Conservation (phyloP, 192 early-diverging fungal genomes). For the Backusella australiensis region DNA sequence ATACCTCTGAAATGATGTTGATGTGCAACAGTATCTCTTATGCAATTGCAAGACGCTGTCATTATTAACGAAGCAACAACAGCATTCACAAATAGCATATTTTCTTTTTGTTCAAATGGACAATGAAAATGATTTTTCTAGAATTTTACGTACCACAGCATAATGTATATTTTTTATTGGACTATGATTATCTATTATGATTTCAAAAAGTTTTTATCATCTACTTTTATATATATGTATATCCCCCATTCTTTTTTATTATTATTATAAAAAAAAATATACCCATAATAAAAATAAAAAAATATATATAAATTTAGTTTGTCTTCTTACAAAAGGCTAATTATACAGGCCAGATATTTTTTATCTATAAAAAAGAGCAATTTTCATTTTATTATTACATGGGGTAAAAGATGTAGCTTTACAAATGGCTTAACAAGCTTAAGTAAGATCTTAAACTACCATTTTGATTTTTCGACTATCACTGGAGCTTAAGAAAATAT, state of each 20-base stretch:
- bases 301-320: not conserved
- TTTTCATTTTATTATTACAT: no score
- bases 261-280: not conserved
- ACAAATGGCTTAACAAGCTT: no score
- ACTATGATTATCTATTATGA: not conserved
- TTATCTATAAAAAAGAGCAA: no score
- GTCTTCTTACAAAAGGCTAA: no score
- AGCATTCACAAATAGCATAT: not conserved
- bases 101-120: not conserved
- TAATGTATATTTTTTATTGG: not conserved
- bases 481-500: no score
- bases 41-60: not conserved
- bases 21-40: not conserved
- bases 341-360: no score
- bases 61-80: not conserved
- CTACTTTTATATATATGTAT: not conserved
- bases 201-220: not conserved
- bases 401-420: no score
- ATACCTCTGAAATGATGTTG: not conserved
- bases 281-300: not conserved
- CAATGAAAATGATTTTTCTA: not conserved
- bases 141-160: not conserved
- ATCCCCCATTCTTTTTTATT: not conserved
- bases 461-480: no score
- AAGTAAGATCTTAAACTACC: no score